These are phyloP conservation scores for Centaurea solstitialis DNA, from an alignment of 129 eudicot genomes.

Conservation along the genomic window DNA sequence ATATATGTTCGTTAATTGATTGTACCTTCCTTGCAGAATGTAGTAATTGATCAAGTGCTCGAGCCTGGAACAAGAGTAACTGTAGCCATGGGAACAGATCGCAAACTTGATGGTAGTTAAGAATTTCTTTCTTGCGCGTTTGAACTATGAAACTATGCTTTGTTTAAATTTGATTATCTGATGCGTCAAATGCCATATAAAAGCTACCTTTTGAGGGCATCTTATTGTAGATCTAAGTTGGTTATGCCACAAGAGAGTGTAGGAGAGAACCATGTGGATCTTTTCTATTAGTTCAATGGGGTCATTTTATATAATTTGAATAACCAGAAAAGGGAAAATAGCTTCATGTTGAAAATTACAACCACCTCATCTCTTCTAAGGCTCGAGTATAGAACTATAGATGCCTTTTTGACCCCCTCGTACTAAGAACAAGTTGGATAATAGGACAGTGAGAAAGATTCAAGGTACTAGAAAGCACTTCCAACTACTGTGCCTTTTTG, in stretches of 20 bases:
- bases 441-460: no score
- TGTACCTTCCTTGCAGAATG: conserved; percentile 59
- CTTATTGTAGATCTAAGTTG: background rate
- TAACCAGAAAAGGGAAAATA: no score
- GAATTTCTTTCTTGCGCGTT: conserved; percentile 12
- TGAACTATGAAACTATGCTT: background rate
- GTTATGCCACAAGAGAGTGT: background rate
- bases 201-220: background rate
- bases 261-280: background rate
- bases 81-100: conserved; percentile 87
- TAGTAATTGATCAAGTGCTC: conserved; percentile 69
- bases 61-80: conserved; percentile 91
- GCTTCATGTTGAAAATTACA: no score
- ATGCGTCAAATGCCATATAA: background rate
- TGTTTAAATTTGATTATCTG: background rate
- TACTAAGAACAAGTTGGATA: no score
- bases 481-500: no score
- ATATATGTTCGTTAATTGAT: conserved; percentile 13
- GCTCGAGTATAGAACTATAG: no score
- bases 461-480: no score
- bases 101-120: conserved; percentile 57
- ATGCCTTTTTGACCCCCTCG: no score
- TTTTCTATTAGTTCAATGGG: background rate
- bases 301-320: background rate
- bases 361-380: no score